Base-by-base conservation (phyloP, 345 rosid species). In the Salix purpurea region DNA sequence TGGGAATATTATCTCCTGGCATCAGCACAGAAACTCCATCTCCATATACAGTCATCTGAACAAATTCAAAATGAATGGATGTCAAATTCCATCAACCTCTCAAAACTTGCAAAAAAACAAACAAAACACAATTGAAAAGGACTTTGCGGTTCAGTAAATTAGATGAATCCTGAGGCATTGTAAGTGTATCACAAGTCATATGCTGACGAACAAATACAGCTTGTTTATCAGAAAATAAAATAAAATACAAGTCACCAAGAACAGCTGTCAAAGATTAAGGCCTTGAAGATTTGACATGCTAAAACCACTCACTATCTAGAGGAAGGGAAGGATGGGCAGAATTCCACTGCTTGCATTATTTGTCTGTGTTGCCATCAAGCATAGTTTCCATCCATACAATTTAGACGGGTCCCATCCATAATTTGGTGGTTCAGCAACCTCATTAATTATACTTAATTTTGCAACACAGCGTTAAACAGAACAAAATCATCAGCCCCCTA, bases 1-100 rank as follows among this genome's bases (percentile, higher is more conserved):
- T 86, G 9, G 99, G 99, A 13, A 96, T 76, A 36, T 83, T 84
- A 16, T 92, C 94, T 82, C 99, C 99, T 2, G 99, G 99, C 99
- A 96, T 96, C 83, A 96, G 66, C 7, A 96, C 99, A 0, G 98
- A 96, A 72, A 96, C 94, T 18, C 96, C 98, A 46, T 79, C 90
- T 11, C 90, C 79, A 74, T 93, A 93, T 40, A 91, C 77, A 11
- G 88, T 90, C 97, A 92, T 90, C 98, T 96, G 92, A 82, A 77
- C 4, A 79, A 75, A 69, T 79, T 16, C 28, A 71, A 10, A 37
- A 52, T 37, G 10, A 24, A 39, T 18, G 13, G 62, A 48, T 21
- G 32, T 4, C 64, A 65, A 48, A 16, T 75, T 36, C 24, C 23
- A 10, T 56, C 28, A 36, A 74, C 34, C 60, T 61, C 58, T 74